Conservation (phyloP, 257 asterid species). For the Cinchona pubescens region DNA sequence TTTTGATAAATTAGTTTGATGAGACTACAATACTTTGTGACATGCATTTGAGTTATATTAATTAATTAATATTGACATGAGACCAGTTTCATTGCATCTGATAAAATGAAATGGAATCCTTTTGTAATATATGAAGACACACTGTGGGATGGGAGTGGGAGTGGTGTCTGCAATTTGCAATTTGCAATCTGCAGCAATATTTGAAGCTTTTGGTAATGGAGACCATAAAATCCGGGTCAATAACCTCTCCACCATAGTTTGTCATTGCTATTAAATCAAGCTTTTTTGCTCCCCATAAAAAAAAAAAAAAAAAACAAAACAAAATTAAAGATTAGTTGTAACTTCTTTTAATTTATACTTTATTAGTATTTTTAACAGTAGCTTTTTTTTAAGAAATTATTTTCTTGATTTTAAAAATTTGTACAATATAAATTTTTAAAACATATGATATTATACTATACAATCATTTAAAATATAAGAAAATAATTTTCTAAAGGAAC, state of each 20-base stretch:
- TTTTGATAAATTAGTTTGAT: not conserved
- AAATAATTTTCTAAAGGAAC: too few relatives aligned
- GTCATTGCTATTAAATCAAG: conserved; percentile 35
- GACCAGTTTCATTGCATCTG: conserved; percentile 5
- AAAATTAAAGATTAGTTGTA: conserved; percentile 23
- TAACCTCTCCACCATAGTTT: conserved; percentile 12
- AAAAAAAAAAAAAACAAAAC: conserved; percentile 3
- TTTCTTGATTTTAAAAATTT: too few relatives aligned
- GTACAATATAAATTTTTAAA: too few relatives aligned
- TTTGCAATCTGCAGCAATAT: not conserved
- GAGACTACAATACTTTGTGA: not conserved
- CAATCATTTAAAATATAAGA: too few relatives aligned
- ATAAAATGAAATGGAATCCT: not conserved
- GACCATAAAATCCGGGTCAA: conserved; percentile 23
- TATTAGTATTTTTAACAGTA: conserved; percentile 1
- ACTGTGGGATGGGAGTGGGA: not conserved
- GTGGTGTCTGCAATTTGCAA: not conserved
- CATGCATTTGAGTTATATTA: too few relatives aligned
- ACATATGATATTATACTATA: too few relatives aligned
- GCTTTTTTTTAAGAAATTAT: conserved; percentile 14
- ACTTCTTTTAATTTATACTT: conserved; percentile 17
- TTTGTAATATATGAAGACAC: not conserved
- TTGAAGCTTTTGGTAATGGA: conserved; percentile 1
- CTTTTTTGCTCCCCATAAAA: conserved; percentile 36
- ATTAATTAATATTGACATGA: not conserved